phyloP scores from a whole-genome alignment of 2,329 filamentous ascomycete genomes.

The Microdochium nivale region DNA sequence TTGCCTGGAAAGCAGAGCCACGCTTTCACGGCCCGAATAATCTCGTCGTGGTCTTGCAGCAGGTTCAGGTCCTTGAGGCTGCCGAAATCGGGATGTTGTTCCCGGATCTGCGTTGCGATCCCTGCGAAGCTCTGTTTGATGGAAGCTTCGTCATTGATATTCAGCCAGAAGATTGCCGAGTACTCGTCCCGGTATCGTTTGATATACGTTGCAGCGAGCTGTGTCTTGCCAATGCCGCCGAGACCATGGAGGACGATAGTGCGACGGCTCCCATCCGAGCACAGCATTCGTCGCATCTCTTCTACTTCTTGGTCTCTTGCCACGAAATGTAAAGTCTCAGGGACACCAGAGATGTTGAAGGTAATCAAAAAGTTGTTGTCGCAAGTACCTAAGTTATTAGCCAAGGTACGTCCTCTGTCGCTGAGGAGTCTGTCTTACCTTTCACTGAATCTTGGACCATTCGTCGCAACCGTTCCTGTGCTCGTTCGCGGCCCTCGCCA shows the following conservation, averaged over 20 bases:
- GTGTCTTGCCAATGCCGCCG: background rate
- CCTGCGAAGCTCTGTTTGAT: slow-evolving; percentile 24
- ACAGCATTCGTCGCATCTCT: background rate
- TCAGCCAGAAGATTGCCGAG: slow-evolving; percentile 26
- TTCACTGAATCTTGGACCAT: background rate
- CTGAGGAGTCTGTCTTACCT: background rate
- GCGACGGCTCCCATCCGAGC: background rate
- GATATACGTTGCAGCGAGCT: background rate
- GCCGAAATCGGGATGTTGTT: slow-evolving; percentile 10
- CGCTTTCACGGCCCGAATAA: slow-evolving; percentile 21
- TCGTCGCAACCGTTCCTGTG: background rate
- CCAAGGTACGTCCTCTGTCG: background rate
- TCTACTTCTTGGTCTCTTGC: background rate
- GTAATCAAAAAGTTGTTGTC: background rate
- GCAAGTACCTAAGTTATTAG: background rate
- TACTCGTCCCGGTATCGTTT: slow-evolving; percentile 21
- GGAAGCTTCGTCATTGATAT: slow-evolving; percentile 25
- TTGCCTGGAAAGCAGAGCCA: slow-evolving; percentile 27
- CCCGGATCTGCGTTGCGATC: slow-evolving; percentile 18
- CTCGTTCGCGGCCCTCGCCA: background rate
- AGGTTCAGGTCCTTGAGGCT: too few relatives aligned
- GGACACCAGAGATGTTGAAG: background rate
- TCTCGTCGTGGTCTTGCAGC: slow-evolving; percentile 9
- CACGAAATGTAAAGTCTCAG: background rate
- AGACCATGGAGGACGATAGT: background rate